Percentiles rank a stretch among this genome's conserved stretches.
These are phyloP conservation scores for Trichoderma breve DNA, from an alignment of 2,329 filamentous ascomycete genomes.

Conservation along the genomic window DNA sequence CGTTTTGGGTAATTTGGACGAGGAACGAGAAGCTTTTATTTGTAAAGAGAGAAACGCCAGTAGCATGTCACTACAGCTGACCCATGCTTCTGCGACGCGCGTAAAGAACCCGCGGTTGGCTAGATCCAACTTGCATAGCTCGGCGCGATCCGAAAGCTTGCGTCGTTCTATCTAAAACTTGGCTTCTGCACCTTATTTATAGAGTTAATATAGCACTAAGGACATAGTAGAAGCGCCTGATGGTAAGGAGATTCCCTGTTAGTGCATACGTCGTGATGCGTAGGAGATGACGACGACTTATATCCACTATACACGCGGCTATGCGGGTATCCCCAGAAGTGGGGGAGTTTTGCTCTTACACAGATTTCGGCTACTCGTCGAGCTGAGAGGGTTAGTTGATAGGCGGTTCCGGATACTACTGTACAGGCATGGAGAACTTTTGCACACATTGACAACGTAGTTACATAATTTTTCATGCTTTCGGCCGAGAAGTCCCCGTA, in stretches of 20 bases:
- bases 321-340: background rate
- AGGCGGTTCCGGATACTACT: background rate
- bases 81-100: background rate
- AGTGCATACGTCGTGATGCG: background rate
- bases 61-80: background rate
- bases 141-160: background rate
- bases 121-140: background rate
- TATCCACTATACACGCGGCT: background rate
- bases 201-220: background rate
- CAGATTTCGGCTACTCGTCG: background rate
- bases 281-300: conserved; percentile 1
- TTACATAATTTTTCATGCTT: background rate
- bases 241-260: background rate
- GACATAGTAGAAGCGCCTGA: background rate
- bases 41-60: background rate
- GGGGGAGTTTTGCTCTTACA: background rate
- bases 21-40: background rate
- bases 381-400: background rate
- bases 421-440: background rate
- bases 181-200: background rate
- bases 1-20: background rate
- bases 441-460: background rate
- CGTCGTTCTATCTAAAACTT: background rate
- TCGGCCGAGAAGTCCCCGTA: background rate
- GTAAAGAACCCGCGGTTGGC: background rate